Base-by-base conservation (phyloP, 2,329 filamentous ascomycete genomes). In the Diaporthe ampelina region DNA sequence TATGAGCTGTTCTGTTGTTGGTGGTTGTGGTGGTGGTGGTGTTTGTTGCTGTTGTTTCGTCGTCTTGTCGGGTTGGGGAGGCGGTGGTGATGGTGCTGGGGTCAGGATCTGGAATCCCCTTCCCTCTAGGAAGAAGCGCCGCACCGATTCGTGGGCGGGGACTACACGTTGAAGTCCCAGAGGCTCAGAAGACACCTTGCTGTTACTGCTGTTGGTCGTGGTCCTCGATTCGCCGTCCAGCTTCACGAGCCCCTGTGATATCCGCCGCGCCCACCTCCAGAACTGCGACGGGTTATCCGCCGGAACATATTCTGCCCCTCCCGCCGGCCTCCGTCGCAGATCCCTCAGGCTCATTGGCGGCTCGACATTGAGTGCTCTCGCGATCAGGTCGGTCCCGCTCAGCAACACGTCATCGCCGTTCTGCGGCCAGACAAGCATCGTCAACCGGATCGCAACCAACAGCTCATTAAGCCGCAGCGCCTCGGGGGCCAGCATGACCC, bases 381-480 rank as follows among this genome's bases (percentile, higher is more conserved):
- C 21, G 1, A n/a, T 15, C 32, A 68, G 2, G 4, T 54, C 48
- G 4, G 21, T 19, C 3, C 45, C 63, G 1, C 26, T 17, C 0
- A 37, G 21, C 8, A 21, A 6, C 3, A 19, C 26, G 13, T 65
- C 43, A 11, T 10, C 32, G 0, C 63, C 63, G 26, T 76, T 70
- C 7, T 78, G 76, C 0, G 75, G 75, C 32, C 75, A 72, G 10
- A 73, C 63, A 7, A 76, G 21, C 26, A 76, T 76, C 10, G 81
- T 82, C 56, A 83, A 74, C 13, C 79, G 76, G 4, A 82, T 73
- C 40, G 81, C 82, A 19, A 81, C 73, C 43, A 78, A 76, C 3
- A 83, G 70, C 73, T 83, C 81, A 74, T 81, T 81, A 0, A 83
- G 76, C 0, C 81, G 77, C 72, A 82, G 78, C 3, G 81, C 79